phyloP scores from a whole-genome alignment of 495 filamentous ascomycete species.

The Rostrohypoxylon terebratum region DNA sequence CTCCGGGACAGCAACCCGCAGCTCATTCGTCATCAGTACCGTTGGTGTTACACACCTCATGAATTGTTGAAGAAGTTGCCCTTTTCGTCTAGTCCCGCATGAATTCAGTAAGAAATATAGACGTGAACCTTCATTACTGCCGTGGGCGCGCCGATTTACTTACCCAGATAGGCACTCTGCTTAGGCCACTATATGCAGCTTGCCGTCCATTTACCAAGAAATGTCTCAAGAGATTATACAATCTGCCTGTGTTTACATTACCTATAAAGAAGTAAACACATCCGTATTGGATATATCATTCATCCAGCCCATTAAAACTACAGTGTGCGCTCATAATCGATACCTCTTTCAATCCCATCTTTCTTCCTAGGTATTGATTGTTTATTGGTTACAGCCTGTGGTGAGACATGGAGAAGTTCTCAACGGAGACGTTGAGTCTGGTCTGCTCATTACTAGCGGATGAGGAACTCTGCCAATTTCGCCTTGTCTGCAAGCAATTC shows the following conservation, averaged over 20 bases:
- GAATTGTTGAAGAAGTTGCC: background rate
- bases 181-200: background rate
- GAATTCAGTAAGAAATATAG: background rate
- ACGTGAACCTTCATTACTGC: background rate
- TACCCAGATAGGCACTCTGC: background rate
- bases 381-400: background rate
- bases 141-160: background rate
- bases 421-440: conserved; percentile 23
- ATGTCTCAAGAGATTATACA: too few species aligned
- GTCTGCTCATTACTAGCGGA: conserved; percentile 24
- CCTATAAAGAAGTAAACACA: background rate
- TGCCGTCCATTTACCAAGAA: background rate
- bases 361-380: background rate
- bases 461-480: conserved; percentile 24
- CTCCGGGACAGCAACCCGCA: too few species aligned
- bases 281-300: too few species aligned
- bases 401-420: conserved; percentile 29
- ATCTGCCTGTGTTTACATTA: background rate
- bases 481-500: conserved; percentile 32
- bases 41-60: background rate
- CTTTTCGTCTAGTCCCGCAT: background rate
- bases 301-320: too few species aligned
- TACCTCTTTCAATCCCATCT: background rate
- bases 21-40: background rate
- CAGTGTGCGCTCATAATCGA: background rate